phyloP scores from a whole-genome alignment of 345 rosid genomes.

The Syzygium aromaticum region DNA sequence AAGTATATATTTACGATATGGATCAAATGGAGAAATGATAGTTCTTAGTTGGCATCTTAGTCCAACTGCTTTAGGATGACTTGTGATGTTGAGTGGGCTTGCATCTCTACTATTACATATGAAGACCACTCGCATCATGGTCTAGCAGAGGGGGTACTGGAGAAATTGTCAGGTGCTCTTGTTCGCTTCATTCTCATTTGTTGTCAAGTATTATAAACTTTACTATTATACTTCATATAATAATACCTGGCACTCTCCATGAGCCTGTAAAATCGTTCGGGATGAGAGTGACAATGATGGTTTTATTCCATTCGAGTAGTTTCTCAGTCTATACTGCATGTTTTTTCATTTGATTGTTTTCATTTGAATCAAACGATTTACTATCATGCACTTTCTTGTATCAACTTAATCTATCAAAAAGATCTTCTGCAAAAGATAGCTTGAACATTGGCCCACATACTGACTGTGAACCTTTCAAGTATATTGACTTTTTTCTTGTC shows the following conservation, averaged over 20 bases:
- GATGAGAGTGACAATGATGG: neutral
- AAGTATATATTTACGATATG: too few species aligned
- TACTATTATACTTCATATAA: neutral
- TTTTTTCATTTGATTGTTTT: neutral
- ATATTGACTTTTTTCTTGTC: neutral
- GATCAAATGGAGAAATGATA: too few species aligned
- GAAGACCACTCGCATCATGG: too few species aligned
- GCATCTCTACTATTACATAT: too few species aligned
- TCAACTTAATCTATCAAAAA: neutral
- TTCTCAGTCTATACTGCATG: neutral
- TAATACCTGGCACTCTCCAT: neutral
- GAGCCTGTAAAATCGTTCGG: neutral
- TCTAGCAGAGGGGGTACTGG: too few species aligned
- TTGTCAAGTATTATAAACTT: neutral
- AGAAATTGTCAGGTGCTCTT: neutral
- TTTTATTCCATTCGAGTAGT: neutral
- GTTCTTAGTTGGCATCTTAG: too few species aligned
- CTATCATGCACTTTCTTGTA: neutral
- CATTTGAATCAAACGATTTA: neutral
- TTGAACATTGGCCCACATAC: neutral
- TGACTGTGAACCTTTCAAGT: neutral
- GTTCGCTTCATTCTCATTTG: neutral
- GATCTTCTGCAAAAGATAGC: neutral
- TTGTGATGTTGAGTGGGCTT: too few species aligned
- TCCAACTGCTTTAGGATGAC: too few species aligned